Evolutionary conservation across 371 early-diverging fungal genomes (phyloP).

Genomic region (Umbelopsis sp.): DNA sequence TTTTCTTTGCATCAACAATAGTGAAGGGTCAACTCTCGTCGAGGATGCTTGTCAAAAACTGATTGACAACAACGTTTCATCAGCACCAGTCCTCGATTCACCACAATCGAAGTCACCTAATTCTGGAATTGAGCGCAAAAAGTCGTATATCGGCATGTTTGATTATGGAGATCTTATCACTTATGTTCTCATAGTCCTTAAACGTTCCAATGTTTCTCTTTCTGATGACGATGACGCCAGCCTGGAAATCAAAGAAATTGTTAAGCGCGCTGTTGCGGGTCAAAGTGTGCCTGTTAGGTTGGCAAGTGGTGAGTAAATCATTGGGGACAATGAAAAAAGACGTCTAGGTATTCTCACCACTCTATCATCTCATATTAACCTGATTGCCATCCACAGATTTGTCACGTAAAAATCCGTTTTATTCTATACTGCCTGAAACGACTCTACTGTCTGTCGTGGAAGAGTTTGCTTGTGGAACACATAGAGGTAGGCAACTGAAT

Average conservation of each 20-base stretch:
- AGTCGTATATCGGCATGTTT: constrained; percentile 70
- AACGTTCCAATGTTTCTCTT: constrained; percentile 20
- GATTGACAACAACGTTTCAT: constrained; percentile 35
- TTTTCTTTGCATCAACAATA: background rate
- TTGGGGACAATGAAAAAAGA: constrained; percentile 1
- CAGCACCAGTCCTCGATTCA: constrained; percentile 67
- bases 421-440: constrained; percentile 65
- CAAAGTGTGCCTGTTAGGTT: constrained; percentile 57
- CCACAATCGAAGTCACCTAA: constrained; percentile 46
- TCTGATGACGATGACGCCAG: constrained; percentile 31
- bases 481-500: constrained; percentile 43
- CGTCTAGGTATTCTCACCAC: background rate
- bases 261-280: constrained; percentile 40
- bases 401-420: constrained; percentile 74
- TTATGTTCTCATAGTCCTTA: constrained; percentile 56
- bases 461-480: constrained; percentile 65
- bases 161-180: constrained; percentile 72
- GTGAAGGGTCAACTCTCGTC: constrained; percentile 19
- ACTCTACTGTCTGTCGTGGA: constrained; percentile 60
- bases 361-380: background rate
- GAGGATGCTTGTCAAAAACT: constrained; percentile 25
- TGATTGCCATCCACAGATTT: constrained; percentile 41
- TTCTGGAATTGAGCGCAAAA: constrained; percentile 17
- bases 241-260: constrained; percentile 46
- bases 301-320: constrained; percentile 29